Base-by-base conservation (phyloP, 106 monocot genomes). In the Dendrobium chrysotoxum region DNA sequence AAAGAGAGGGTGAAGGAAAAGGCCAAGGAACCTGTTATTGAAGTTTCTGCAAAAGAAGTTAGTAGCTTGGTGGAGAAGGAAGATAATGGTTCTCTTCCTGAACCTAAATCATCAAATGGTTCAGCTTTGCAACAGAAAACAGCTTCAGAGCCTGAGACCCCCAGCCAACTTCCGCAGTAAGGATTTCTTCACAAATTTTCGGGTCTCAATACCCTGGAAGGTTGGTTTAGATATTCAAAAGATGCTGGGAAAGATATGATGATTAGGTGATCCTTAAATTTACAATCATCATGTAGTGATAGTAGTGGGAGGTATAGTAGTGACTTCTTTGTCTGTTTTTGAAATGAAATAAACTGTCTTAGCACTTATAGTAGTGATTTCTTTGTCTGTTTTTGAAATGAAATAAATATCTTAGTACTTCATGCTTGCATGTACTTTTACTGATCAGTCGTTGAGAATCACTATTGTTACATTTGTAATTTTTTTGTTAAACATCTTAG, bases 1-100 rank as follows among this genome's bases (percentile, higher is more conserved):
- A 86, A 82, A 82, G 88, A 95, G 79, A 77, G 79, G 67, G 31
- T 75, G 16, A 92, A 91, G 66, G 87, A 79, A 28, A 66, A 78
- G 42, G 7, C 26, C 15, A 80, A 76, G 81, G 79, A 87, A 79
- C 77, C 85, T 67, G 84, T 73, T 7, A 53, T 81, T 38, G 78
- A 82, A 17, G 77, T 65, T 25, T 23, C 58, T 31, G 61, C 65
- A 35, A 55, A 31, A 45, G 65, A 64, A 68, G 25, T 18, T 18
- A 9, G 28, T n/a, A 23, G 74, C 57, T 21, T 72, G n/a, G 16
- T 40, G 4, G 81, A 40, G 75, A 81, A 50, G 77, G 30, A 77
- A 20, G 76, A 73, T 58, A 83, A 76, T 28, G 82, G 80, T 40
- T 80, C 86, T n/a, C 44, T 79, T 45, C 35, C 75, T 2, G 68